These are phyloP conservation scores for Thielaviopsis euricoi DNA, from an alignment of 2,329 filamentous ascomycete genomes.

Conservation along the genomic window DNA sequence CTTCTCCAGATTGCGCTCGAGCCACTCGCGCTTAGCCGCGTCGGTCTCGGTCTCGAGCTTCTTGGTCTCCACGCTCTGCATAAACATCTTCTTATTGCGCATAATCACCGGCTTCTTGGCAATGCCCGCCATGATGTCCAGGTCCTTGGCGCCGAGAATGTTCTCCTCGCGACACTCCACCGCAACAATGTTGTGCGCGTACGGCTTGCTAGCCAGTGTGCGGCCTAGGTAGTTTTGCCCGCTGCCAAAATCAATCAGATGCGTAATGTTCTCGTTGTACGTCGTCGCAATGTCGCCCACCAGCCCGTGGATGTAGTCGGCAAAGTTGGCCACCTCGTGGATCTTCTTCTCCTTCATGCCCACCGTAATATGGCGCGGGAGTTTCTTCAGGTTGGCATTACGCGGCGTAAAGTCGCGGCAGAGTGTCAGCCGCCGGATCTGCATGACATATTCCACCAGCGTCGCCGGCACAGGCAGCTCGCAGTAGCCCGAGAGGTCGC, in stretches of 20 bases:
- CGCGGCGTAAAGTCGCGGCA: constrained; percentile 38
- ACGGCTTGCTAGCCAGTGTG: constrained; percentile 68
- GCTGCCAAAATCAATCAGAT: constrained; percentile 90
- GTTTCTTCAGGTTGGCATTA: constrained; percentile 30
- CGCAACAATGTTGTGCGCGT: constrained; percentile 74
- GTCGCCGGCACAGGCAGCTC: constrained; percentile 29
- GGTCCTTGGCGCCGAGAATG: constrained; percentile 65
- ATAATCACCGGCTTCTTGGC: constrained; percentile 55
- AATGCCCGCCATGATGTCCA: constrained; percentile 70
- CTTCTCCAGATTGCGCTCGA: constrained; percentile 11
- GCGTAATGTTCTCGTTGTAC: constrained; percentile 48
- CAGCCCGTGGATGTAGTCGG: constrained; percentile 58
- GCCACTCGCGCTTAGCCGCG: constrained; percentile 18
- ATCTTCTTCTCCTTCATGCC: constrained; percentile 96
- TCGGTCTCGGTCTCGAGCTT: constrained; percentile 29
- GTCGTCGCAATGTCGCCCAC: constrained; percentile 38
- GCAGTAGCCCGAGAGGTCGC: constrained; percentile 6
- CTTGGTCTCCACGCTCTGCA: constrained; percentile 32
- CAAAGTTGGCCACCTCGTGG: constrained; percentile 84
- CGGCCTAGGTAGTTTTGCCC: constrained; percentile 93
- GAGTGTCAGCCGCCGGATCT: constrained; percentile 54
- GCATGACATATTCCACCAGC: constrained; percentile 54
- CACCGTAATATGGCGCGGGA: constrained; percentile 58
- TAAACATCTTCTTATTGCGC: constrained; percentile 70
- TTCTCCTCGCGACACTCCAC: constrained; percentile 80